Evolutionary conservation across 371 early-diverging fungal genomes (phyloP), one percentile per base, ranked within the genome.

Genomic region (Synchytrium microbalum): DNA sequence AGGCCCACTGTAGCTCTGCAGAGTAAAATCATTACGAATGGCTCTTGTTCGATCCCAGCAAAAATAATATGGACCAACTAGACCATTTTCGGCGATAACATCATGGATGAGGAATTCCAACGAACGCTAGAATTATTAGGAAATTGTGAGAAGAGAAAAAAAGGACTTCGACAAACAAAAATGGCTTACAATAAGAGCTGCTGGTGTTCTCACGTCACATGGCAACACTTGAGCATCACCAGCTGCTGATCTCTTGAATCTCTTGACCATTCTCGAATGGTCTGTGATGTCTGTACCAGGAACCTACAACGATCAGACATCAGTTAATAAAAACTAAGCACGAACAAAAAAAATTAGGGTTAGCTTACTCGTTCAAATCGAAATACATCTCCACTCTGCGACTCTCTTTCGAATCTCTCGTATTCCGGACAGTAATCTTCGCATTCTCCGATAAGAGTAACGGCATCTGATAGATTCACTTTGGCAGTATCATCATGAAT

Each of bases 371-470:
- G 27, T 19, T 16, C 46, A 29, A 23, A 58, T 16, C 2, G 0
- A 69, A 67, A 61, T 87, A 86, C 54, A 93, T 61, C 38, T 75
- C 78, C 59, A 86, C 46, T 84, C 56, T 90, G 87, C 57, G 80
- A 82, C 64, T 92, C 91, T 32, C 96, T 80, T 66, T 94, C 92
- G 31, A 89, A 79, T n/a, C 87, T 79, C 72, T 95, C 96, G 68
- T 84, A 93, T 63, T 85, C 88, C 0, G 96, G 93, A 68, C 96
- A 94, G 91, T 91, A 94, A 8, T 84, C 85, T 69, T 68, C 67
- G 63, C 95, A 94, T 2, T 90, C 89, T 2, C 92, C 94, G 19
- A 84, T 72, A 56, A 94, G 83, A 27, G 79, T 71, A 51, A 86
- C 81, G 2, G 91, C 90, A 27, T 88, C 83, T 60, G 82, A 80